Percentiles rank a stretch among this genome's conserved stretches.
phyloP scores from a whole-genome alignment of 2,329 filamentous ascomycete species.

The Cordyceps cateniannulata region DNA sequence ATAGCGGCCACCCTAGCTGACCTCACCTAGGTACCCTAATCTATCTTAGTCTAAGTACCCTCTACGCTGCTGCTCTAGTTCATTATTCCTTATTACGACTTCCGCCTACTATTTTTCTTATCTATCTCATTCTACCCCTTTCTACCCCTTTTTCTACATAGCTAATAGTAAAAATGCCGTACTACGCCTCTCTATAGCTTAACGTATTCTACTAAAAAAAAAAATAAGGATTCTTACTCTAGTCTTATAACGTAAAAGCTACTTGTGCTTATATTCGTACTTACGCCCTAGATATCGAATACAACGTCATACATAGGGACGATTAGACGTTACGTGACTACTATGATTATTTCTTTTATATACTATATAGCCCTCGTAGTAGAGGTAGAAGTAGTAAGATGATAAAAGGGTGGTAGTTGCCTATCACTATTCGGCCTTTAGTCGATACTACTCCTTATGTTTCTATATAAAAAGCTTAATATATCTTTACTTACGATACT shows the following conservation, averaged over 20 bases:
- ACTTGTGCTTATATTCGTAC: not conserved
- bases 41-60: not conserved
- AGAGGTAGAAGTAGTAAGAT: not conserved
- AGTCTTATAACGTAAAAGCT: not conserved
- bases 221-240: not conserved
- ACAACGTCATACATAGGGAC: not conserved
- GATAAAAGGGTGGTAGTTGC: not conserved
- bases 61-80: not conserved
- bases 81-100: not conserved
- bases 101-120: too few species aligned
- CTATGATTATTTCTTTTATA: not conserved
- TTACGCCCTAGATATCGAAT: not conserved
- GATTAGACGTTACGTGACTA: not conserved
- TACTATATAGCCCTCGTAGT: not conserved
- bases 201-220: too few species aligned
- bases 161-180: too few species aligned
- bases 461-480: not conserved
- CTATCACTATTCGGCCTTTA: not conserved
- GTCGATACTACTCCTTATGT: not conserved
- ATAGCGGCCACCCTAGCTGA: not conserved
- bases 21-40: not conserved
- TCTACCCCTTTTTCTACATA: too few species aligned
- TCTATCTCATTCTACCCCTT: too few species aligned
- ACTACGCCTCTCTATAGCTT: too few species aligned
- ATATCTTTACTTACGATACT: not conserved